Percentiles rank a stretch among this genome's conserved stretches.
phyloP scores from a whole-genome alignment of 306 rosid genomes.

The Albizia julibrissin region DNA sequence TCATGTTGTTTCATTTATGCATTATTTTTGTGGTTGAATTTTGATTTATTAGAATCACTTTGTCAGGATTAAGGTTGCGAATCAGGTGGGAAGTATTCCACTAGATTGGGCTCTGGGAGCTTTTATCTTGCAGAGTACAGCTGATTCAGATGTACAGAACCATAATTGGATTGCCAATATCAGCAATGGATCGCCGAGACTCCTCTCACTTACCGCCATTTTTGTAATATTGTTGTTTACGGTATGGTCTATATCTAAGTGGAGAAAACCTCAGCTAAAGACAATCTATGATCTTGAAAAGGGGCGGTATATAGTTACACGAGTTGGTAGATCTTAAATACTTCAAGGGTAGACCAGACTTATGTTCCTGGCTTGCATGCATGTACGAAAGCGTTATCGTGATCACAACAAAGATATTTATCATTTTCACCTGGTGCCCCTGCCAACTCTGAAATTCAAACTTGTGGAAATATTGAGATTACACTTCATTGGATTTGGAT shows the following conservation, averaged over 20 bases:
- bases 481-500: background rate
- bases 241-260: conserved; percentile 67
- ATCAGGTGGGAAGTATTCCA: conserved; percentile 54
- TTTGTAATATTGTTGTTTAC: conserved; percentile 47
- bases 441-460: background rate
- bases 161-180: conserved; percentile 43
- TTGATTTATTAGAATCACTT: conserved; percentile 22
- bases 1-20: background rate
- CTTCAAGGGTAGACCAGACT: background rate
- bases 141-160: conserved; percentile 38
- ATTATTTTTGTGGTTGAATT: background rate
- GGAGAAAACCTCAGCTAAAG: conserved; percentile 69
- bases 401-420: background rate
- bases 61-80: conserved; percentile 55
- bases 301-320: conserved; percentile 68
- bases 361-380: background rate
- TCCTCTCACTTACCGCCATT: conserved; percentile 46
- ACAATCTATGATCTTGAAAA: conserved; percentile 71
- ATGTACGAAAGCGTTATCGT: background rate
- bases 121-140: conserved; percentile 62
- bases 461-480: background rate
- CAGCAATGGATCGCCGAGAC: conserved; percentile 41
- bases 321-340: conserved; percentile 45
- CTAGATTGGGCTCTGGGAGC: conserved; percentile 85
- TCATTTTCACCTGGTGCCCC: background rate